Percentiles rank a stretch among this genome's conserved stretches.
Conservation (phyloP, 768 basidiomycete genomes). For the Melanogaster broomeanus region DNA sequence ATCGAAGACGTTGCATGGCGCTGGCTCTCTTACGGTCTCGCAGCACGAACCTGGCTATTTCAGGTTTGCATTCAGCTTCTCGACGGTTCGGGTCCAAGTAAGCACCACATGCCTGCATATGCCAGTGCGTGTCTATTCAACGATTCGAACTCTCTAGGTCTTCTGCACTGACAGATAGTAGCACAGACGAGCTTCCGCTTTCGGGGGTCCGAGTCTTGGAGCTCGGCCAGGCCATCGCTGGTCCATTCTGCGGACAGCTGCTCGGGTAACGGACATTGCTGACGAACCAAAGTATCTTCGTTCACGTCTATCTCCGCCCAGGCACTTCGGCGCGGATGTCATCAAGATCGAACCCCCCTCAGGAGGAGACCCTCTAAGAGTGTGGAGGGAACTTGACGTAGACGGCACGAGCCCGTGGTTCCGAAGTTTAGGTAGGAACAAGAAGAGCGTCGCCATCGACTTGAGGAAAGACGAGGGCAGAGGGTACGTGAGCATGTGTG, state of each 20-base stretch:
- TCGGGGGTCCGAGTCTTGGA: conserved; percentile 66
- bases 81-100: neutral
- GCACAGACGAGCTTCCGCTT: conserved; percentile 48
- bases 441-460: conserved; percentile 73
- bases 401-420: conserved; percentile 79
- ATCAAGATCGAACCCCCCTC: conserved; percentile 72
- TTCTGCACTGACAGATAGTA: conserved; percentile 13
- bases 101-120: neutral
- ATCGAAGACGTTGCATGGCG: neutral
- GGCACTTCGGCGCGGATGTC: conserved; percentile 72
- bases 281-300: neutral
- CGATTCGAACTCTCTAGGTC: neutral
- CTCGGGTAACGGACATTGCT: conserved; percentile 49
- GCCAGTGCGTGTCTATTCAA: neutral
- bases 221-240: conserved; percentile 70
- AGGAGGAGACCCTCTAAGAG: conserved; percentile 64
- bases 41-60: neutral
- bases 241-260: conserved; percentile 72
- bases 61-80: neutral
- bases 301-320: conserved; percentile 21
- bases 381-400: conserved; percentile 70
- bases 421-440: conserved; percentile 68
- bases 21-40: neutral
- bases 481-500: conserved; percentile 33
- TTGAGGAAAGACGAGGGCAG: conserved; percentile 58